Base-by-base conservation (phyloP, 495 filamentous ascomycete species). In the Bacidia gigantensis region DNA sequence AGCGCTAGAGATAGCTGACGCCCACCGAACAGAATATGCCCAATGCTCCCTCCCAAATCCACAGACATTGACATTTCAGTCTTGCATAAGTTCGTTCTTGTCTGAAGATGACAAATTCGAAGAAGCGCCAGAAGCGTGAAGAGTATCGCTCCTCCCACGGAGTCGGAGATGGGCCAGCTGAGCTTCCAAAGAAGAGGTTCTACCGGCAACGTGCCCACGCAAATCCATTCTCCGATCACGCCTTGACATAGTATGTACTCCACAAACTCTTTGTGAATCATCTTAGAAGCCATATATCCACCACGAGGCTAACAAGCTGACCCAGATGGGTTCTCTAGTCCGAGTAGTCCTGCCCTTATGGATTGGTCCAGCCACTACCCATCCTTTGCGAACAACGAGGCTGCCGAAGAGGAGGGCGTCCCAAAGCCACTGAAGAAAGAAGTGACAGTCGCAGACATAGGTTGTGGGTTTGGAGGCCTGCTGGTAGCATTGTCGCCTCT, bases 141-240 rank as follows among this genome's bases (percentile, higher is more conserved):
- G 77, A 84, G 51, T 89, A 89, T 66, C 82, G 79, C 59, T 68
- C 67, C 49, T 62, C 68, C 18, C 65, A 68, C 49, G 60, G 65
- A 56, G 62, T 69, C 55, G 62, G 66, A 69, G 55, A 52, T 59
- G 55, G 54, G 60, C 53, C 59, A 32, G 60, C 71, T 45, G 69
- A 77, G 62, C 72, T 95, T 60, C 89, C 89, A 23, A 78, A 83
- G 70, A 95, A 96, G 72, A 90, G 83, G 69, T 95, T 89, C 72
- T 98, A 95, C 67, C 79, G 92, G 46, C 92, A 98, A 66, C 78
- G 92, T 62, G 92, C 92, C 25, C 92, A 98, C 67, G 93, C 92
- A 44, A 98, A 98, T 72, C 87, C 88, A 10, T 97, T 98, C 67
- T 94, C 89, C 0, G 92, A 98, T 61, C 92, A 97, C 68, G 64